Evolutionary conservation across 1,284 basidiomycete genomes (phyloP).

Genomic region (Fistulinella cinereoalba): DNA sequence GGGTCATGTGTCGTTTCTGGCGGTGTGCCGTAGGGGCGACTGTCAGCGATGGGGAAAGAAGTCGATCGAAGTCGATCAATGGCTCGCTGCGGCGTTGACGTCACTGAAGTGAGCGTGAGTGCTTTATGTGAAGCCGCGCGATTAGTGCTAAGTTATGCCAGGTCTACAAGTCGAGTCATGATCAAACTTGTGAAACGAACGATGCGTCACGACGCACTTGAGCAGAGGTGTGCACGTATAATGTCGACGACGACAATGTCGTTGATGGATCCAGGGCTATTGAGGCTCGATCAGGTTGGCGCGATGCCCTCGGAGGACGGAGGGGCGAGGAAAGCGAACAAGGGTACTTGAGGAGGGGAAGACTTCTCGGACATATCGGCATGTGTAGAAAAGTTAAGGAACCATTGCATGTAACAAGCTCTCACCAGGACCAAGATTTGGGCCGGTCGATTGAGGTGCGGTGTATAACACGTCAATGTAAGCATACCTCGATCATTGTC

Average conservation of each 20-base stretch:
- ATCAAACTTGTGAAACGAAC: constrained; percentile 12
- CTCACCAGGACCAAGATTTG: too few relatives aligned
- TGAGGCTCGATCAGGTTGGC: too few relatives aligned
- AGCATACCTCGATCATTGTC: too few relatives aligned
- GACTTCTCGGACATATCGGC: too few relatives aligned
- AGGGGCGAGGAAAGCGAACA: not conserved
- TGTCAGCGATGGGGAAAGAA: not conserved
- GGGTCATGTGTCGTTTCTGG: not conserved
- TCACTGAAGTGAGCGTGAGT: constrained; percentile 6
- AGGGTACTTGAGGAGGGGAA: too few relatives aligned
- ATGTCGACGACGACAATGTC: not conserved
- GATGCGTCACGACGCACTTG: constrained; percentile 20
- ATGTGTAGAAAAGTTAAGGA: constrained; percentile 1
- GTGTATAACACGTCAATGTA: too few relatives aligned
- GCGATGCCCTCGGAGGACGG: not conserved
- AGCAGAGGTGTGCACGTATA: not conserved
- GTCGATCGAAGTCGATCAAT: constrained; percentile 4
- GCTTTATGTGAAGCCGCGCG: too few relatives aligned
- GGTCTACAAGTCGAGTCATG: not conserved
- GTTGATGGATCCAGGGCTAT: not conserved
- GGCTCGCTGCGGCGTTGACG: constrained; percentile 1
- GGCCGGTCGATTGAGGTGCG: too few relatives aligned
- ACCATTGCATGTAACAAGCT: not conserved
- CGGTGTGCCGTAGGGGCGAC: not conserved
- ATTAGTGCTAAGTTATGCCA: constrained; percentile 16